Conservation (phyloP, 83 land plant species). For the Isoetes engelmannii region DNA sequence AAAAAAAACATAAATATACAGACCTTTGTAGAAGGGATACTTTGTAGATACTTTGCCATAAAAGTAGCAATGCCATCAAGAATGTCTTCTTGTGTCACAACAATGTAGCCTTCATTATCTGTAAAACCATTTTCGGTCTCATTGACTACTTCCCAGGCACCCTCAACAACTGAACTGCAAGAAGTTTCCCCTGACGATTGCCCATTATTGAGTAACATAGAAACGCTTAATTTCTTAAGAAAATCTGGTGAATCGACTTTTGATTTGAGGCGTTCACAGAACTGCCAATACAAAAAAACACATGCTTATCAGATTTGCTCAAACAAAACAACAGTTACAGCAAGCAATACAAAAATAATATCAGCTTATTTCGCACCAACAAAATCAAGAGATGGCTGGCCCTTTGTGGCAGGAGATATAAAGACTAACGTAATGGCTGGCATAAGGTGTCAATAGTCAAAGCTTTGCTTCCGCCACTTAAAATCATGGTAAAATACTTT, state of each 20-base stretch:
- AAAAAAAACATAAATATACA: not conserved
- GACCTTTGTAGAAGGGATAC: slow-evolving; percentile 69
- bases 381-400: not conserved
- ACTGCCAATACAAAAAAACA: slow-evolving; percentile 33
- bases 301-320: not conserved
- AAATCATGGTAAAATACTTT: too few species aligned
- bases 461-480: not conserved
- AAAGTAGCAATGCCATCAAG: slow-evolving; percentile 85
- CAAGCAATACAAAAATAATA: not conserved
- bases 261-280: slow-evolving; percentile 58
- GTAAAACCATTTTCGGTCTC: slow-evolving; percentile 19
- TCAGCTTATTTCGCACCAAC: not conserved
- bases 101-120: slow-evolving; percentile 60
- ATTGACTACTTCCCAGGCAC: slow-evolving; percentile 42
- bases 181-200: slow-evolving; percentile 39
- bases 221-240: slow-evolving; percentile 45
- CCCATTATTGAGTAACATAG: slow-evolving; percentile 1
- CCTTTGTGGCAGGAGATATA: not conserved
- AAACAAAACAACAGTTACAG: slow-evolving; percentile 4
- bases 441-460: not conserved
- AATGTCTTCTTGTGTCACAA: slow-evolving; percentile 76
- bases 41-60: slow-evolving; percentile 64
- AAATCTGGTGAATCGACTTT: slow-evolving; percentile 59
- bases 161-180: slow-evolving; percentile 53
- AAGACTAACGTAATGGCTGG: not conserved